Conservation (phyloP, 2,329 filamentous ascomycete genomes). For the Aspergillus pseudotamarii region DNA sequence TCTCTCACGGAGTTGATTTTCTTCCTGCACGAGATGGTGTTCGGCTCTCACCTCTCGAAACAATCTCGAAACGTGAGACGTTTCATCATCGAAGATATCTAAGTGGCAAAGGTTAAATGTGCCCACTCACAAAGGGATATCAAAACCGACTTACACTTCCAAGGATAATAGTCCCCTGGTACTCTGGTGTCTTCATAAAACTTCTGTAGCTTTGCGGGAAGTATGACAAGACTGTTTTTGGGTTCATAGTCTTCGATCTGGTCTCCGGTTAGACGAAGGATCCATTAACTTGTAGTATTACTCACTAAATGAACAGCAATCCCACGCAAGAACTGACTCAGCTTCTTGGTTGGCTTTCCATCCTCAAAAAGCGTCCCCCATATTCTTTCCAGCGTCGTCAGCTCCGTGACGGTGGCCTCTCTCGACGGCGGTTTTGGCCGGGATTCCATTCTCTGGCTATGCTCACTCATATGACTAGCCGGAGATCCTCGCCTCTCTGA, state of each 20-base stretch:
- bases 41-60: conserved; percentile 59
- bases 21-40: conserved; percentile 66
- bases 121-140: neutral
- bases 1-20: conserved; percentile 47
- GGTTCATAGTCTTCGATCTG: conserved; percentile 72
- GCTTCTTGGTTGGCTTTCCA: conserved; percentile 67
- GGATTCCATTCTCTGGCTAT: conserved; percentile 30
- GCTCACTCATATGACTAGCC: conserved; percentile 39
- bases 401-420: conserved; percentile 48
- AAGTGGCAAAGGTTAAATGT: conserved; percentile 15
- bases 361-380: conserved; percentile 77
- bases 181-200: conserved; percentile 72
- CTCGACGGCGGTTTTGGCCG: conserved; percentile 43
- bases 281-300: conserved; percentile 5
- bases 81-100: conserved; percentile 60
- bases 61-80: conserved; percentile 60
- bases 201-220: conserved; percentile 72
- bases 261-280: conserved; percentile 16
- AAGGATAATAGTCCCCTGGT: conserved; percentile 68
- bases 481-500: conserved; percentile 37
- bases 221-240: conserved; percentile 69
- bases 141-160: conserved; percentile 56
- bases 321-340: conserved; percentile 72
- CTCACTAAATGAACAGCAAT: conserved; percentile 73
- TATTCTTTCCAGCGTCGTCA: conserved; percentile 67